phyloP scores from a whole-genome alignment of 495 filamentous ascomycete genomes.

The Tuber microsphaerosporum region DNA sequence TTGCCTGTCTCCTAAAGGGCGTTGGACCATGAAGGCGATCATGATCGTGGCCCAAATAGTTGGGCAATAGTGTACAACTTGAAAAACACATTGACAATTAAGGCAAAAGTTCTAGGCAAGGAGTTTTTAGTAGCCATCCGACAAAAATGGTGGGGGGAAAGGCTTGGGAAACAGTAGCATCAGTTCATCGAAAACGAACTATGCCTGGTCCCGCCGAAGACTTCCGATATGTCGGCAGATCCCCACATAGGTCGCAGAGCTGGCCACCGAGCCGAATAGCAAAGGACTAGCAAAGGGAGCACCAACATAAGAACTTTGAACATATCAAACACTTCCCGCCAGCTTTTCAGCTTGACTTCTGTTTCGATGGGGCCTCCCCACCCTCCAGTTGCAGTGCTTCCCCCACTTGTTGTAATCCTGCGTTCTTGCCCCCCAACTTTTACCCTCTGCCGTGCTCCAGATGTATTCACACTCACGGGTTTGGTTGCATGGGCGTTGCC shows the following conservation, averaged over 20 bases:
- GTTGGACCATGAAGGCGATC: not conserved
- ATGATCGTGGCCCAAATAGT: not conserved
- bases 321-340: conserved; percentile 53
- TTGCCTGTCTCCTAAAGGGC: not conserved
- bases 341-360: conserved; percentile 46
- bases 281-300: not conserved
- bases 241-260: not conserved
- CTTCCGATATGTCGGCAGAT: not conserved
- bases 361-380: conserved; percentile 46
- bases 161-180: not conserved
- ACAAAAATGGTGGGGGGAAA: not conserved
- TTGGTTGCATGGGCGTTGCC: conserved; percentile 9
- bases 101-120: not conserved
- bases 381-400: conserved; percentile 19
- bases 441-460: conserved; percentile 11
- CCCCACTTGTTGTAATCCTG: conserved; percentile 16
- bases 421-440: conserved; percentile 18
- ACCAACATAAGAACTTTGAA: conserved; percentile 48
- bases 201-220: not conserved
- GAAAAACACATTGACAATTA: not conserved
- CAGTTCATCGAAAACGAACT: not conserved
- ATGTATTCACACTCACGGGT: not conserved
- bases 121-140: not conserved
- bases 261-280: not conserved
- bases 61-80: not conserved